Evolutionary conservation across 1,284 basidiomycete genomes (phyloP), one percentile per base, ranked within the genome.

Genomic region (Sparassis latifolia): DNA sequence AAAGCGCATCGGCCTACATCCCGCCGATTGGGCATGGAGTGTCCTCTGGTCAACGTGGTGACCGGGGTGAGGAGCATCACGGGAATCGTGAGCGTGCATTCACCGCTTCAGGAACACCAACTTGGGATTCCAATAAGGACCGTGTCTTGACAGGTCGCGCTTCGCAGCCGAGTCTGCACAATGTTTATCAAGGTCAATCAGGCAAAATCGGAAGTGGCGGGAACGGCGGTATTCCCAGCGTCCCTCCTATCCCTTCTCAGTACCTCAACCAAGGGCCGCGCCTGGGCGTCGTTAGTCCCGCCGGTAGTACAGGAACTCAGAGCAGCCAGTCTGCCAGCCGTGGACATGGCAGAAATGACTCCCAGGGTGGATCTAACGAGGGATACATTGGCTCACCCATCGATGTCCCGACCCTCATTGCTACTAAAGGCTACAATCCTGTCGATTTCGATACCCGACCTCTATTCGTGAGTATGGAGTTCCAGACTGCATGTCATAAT

Each of bases 401-500:
- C 52, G 92, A 95, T 62, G 84, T 96, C n/a, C 87, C 89, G 28
- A 80, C 86, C 44, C 74, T 97, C 49, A 86, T 94, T 56, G 83
- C 87, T 10, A 79, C 79, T 43, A 96, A 96, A 68, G 92, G 92
- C 7, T 92, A 97, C 64, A 97, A 97, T 62, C 94, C 94, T 4
- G 73, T 81, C 10, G 82, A 80, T 40, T 97, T 96, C 60, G 90
- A 96, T 59, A 83, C 82, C 51, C 78, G 84, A 47, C 93, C 94
- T 5, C 66, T 76, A 42, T 88, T 83, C 66, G 89, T 89, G 56
- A 62, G 85, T 73, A 12, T 39, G 48, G 37, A 42, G 38, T 45
- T 38, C 58, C 48, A 9, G 59, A 9, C 5, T 20, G 20, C 20
- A 20, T 20, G 20, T 20, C 20, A 20, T 20, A 20, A 20, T 20